A percentile compares a stretch with the other conserved stretches of the same genome.
Evolutionary conservation across 2,329 filamentous ascomycete genomes (phyloP).

Genomic region (Microcera coccophila): DNA sequence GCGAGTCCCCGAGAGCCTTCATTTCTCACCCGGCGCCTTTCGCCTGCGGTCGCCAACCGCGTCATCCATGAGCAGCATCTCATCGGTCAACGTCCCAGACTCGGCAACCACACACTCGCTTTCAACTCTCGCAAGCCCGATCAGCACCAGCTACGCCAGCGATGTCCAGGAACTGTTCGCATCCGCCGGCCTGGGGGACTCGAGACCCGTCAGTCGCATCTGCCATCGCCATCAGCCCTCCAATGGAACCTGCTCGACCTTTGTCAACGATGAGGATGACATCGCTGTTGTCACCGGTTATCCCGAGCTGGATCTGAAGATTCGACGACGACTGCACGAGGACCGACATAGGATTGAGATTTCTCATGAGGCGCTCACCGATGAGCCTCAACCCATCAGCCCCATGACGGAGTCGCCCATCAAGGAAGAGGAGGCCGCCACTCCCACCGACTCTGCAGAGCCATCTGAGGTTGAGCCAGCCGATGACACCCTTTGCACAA

Average conservation of each 20-base stretch:
- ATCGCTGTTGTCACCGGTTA: constrained; percentile 24
- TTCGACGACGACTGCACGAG: constrained; percentile 15
- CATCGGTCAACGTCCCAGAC: constrained; percentile 35
- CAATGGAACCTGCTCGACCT: constrained; percentile 36
- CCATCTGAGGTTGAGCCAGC: constrained; percentile 1
- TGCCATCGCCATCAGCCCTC: constrained; percentile 33
- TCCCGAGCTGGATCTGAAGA: constrained; percentile 26
- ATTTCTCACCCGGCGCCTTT: constrained; percentile 25
- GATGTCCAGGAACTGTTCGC: constrained; percentile 33
- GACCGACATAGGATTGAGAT: background rate
- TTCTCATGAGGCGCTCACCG: no score
- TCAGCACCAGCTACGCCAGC: constrained; percentile 35
- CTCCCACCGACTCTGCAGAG: constrained; percentile 15
- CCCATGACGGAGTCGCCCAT: constrained; percentile 15
- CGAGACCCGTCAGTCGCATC: constrained; percentile 27
- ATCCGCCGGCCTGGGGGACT: constrained; percentile 19
- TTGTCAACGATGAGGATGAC: constrained; percentile 37
- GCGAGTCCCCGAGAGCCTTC: constrained; percentile 30
- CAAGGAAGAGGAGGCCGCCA: constrained; percentile 19
- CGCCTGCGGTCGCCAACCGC: constrained; percentile 35
- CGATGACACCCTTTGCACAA: constrained; percentile 10
- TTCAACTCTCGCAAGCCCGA: constrained; percentile 34
- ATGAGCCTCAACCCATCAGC: no score
- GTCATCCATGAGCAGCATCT: constrained; percentile 38
- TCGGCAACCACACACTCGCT: constrained; percentile 37